Conservation (phyloP, 148 eudicot species). For the Rhododendron williamsianum region DNA sequence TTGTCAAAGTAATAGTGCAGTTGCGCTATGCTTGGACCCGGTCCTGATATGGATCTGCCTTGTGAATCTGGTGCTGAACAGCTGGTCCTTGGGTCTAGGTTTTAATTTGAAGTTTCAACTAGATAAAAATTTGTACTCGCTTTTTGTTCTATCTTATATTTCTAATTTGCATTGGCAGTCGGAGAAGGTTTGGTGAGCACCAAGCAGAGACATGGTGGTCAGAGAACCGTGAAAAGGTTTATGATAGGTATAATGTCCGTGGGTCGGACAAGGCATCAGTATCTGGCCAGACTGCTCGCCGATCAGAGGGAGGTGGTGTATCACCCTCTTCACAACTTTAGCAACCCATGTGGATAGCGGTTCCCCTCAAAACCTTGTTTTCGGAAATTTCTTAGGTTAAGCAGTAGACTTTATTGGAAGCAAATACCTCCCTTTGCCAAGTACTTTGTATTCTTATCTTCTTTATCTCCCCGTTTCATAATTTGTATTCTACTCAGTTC, state of each 20-base stretch:
- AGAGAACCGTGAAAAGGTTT: constrained; percentile 87
- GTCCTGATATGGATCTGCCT: neutral
- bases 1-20: neutral
- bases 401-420: constrained; percentile 1
- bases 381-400: constrained; percentile 3
- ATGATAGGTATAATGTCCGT: constrained; percentile 78
- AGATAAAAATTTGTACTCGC: neutral
- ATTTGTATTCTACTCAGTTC: neutral
- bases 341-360: constrained; percentile 14
- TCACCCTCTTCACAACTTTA: constrained; percentile 54
- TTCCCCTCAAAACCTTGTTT: neutral
- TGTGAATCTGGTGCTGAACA: neutral
- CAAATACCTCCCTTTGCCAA: neutral
- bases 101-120: neutral
- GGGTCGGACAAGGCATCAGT: constrained; percentile 74
- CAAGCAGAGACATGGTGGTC: constrained; percentile 99
- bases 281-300: constrained; percentile 57
- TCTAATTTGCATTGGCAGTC: constrained; percentile 36
- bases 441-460: neutral
- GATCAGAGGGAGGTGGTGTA: constrained; percentile 62
- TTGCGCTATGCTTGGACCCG: neutral
- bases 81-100: neutral
- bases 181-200: constrained; percentile 91
- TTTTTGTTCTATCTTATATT: neutral
- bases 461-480: neutral